phyloP scores from a whole-genome alignment of 176 grass and related monocot species.

The Hordeum vulgare region DNA sequence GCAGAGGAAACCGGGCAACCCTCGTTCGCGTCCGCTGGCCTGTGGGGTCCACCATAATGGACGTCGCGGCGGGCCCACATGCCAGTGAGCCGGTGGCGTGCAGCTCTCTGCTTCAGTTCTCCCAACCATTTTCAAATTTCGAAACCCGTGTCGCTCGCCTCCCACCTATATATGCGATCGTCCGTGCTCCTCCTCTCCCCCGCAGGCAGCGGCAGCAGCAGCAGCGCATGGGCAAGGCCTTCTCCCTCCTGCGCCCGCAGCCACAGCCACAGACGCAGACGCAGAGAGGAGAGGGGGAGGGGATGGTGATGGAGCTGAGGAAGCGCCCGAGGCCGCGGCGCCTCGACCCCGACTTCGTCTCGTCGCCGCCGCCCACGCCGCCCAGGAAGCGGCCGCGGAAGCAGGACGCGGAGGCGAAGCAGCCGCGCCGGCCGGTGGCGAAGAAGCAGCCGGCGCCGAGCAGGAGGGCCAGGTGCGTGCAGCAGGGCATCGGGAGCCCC shows the following conservation, averaged over 20 bases:
- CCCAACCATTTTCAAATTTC: slow-evolving; percentile 54
- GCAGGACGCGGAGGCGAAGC: background rate
- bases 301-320: slow-evolving; percentile 31
- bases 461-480: slow-evolving; percentile 11
- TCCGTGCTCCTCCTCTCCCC: background rate
- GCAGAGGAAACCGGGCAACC: background rate
- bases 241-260: slow-evolving; percentile 38
- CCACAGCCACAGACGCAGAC: background rate
- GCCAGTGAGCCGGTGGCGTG: slow-evolving; percentile 15
- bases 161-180: slow-evolving; percentile 31
- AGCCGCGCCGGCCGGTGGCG: background rate
- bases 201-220: background rate
- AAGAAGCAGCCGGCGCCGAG: background rate
- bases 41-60: background rate
- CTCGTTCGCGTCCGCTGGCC: too few relatives aligned
- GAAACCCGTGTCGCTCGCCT: slow-evolving; percentile 19
- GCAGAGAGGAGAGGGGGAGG: slow-evolving; percentile 15
- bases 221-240: slow-evolving; percentile 38
- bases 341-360: slow-evolving; percentile 41
- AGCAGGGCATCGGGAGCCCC: slow-evolving; percentile 18
- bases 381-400: slow-evolving; percentile 31
- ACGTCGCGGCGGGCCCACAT: background rate
- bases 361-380: slow-evolving; percentile 11
- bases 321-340: slow-evolving; percentile 28
- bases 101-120: background rate